These are phyloP conservation scores for Lodderomyces margitis DNA, from an alignment of 1,139 yeast species.

Conservation along the genomic window DNA sequence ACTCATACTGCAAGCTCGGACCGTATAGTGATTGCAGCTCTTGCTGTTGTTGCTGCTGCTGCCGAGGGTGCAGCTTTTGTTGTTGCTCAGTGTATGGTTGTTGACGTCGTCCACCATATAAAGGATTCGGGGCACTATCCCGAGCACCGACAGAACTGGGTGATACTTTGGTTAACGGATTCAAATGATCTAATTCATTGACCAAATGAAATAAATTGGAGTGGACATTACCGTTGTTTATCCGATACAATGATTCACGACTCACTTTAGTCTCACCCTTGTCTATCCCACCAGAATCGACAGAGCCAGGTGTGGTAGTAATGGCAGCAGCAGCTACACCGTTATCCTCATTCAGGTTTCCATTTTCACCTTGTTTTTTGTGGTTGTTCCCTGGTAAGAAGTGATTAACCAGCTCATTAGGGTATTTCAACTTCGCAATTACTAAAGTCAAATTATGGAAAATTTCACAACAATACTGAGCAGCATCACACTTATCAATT, in stretches of 20 bases:
- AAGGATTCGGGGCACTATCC: too few relatives aligned
- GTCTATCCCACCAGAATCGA: not conserved
- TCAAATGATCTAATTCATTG: conserved; percentile 12
- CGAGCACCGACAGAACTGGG: not conserved
- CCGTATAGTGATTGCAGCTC: not conserved
- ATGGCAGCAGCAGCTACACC: not conserved
- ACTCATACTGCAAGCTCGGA: too few relatives aligned
- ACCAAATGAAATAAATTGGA: conserved; percentile 37
- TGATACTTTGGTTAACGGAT: conserved; percentile 7
- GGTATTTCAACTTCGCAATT: conserved; percentile 60
- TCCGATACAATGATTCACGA: conserved; percentile 18
- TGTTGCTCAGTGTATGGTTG: too few relatives aligned
- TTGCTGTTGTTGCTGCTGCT: not conserved
- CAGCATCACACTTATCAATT: conserved; percentile 75
- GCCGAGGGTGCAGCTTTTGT: not conserved
- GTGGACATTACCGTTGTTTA: conserved; percentile 30
- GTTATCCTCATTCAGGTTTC: not conserved
- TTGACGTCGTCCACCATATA: too few relatives aligned
- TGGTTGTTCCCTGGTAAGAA: not conserved
- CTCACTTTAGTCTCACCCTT: conserved; percentile 7
- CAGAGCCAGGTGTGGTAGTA: too few relatives aligned
- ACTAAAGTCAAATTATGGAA: conserved; percentile 73
- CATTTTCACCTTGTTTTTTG: not conserved
- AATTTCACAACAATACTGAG: conserved; percentile 66
- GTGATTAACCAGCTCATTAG: conserved; percentile 13